Base-by-base conservation (phyloP, 345 rosid species). In the Geranium rotundifolium region DNA sequence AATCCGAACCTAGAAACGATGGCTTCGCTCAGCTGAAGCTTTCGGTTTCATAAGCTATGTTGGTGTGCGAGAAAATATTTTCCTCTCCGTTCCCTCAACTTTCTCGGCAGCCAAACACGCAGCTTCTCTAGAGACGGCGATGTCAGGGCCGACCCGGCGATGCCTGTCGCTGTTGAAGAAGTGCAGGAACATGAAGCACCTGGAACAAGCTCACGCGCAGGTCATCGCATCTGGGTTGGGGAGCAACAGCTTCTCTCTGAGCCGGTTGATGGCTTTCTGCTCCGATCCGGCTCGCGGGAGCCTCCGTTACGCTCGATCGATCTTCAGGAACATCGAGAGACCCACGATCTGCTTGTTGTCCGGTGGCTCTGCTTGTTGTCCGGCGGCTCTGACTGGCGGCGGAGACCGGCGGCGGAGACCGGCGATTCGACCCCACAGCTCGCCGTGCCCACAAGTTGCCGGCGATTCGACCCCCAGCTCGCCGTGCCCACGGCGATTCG, bases 341-440 rank as follows among this genome's bases (percentile, higher is more conserved):
- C 87, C 84, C 71, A 72, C 84, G 46, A 66, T 76, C 59, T 77
- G 82, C 65, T n/a, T n/a, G n/a, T n/a, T n/a, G n/a, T n/a, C n/a
- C n/a, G n/a, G n/a, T n/a, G n/a, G n/a, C n/a, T n/a, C n/a, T n/a
- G n/a, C n/a, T n/a, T n/a, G n/a, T n/a, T n/a, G n/a, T n/a, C n/a
- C n/a, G n/a, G n/a, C n/a, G n/a, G n/a, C n/a, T n/a, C n/a, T n/a
- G n/a, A n/a, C n/a, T n/a, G n/a, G n/a, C n/a, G n/a, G n/a, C n/a
- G n/a, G n/a, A n/a, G n/a, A n/a, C n/a, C n/a, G n/a, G n/a, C n/a
- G n/a, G n/a, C n/a, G n/a, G n/a, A n/a, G n/a, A n/a, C n/a, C n/a
- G n/a, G n/a, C n/a, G n/a, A n/a, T n/a, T n/a, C n/a, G n/a, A n/a
- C n/a, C n/a, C n/a, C n/a, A n/a, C n/a, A n/a, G n/a, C n/a, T n/a